Conservation (phyloP, 2,329 filamentous ascomycete species). For the Pseudofabraea citricarpa region DNA sequence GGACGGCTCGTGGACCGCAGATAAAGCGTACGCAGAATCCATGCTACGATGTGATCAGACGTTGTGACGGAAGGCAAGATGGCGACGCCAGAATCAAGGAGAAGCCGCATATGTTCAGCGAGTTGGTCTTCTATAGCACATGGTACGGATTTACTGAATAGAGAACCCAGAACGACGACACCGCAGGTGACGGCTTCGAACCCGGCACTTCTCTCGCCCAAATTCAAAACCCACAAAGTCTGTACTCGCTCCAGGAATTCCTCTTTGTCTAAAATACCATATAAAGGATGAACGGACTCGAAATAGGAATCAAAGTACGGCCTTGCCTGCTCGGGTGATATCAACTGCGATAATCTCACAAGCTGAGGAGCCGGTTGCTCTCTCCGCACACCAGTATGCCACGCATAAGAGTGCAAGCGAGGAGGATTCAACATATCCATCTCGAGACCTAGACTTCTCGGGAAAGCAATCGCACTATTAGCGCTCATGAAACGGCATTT, state of each 20-base stretch:
- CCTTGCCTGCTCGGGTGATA: not conserved
- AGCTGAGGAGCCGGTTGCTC: not conserved
- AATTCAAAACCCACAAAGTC: not conserved
- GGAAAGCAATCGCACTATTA: not conserved
- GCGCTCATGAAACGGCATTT: not conserved
- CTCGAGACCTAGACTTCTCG: not conserved
- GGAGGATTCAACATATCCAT: not conserved
- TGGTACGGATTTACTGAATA: not conserved
- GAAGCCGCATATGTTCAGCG: not conserved
- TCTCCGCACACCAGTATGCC: not conserved
- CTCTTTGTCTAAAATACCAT: not conserved
- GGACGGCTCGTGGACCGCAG: not conserved
- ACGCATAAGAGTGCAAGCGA: not conserved
- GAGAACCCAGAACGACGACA: not conserved
- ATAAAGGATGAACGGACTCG: constrained; percentile 1
- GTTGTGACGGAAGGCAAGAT: not conserved
- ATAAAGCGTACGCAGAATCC: not conserved
- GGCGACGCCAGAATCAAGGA: not conserved
- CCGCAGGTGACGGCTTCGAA: not conserved
- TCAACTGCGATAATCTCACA: not conserved
- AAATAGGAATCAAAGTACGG: not conserved
- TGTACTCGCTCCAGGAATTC: not conserved
- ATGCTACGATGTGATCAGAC: not conserved
- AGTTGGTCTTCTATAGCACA: not conserved
- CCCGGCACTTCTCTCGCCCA: not conserved